phyloP scores from a whole-genome alignment of 73 alveolate genomes.

The Strombidium stylifer region DNA sequence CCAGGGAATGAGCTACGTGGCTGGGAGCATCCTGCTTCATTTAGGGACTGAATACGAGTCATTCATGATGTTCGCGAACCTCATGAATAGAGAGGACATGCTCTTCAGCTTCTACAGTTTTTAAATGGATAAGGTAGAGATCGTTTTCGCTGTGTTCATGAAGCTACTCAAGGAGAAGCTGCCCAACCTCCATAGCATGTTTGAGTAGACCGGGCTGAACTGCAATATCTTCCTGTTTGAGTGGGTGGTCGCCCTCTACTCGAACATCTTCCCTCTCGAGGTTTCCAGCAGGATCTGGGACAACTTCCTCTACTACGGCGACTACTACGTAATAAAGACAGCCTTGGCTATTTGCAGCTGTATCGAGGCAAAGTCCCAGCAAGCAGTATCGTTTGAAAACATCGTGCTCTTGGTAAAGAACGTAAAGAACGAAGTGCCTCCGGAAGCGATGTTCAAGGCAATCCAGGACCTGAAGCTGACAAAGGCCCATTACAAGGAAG shows the following conservation, averaged over 20 bases:
- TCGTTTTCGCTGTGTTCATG: conserved; percentile 44
- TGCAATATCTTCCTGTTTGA: conserved; percentile 56
- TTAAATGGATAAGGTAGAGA: conserved; percentile 50
- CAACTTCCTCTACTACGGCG: conserved; percentile 41
- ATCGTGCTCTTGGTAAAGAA: conserved; percentile 38
- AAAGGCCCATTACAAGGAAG: too few species aligned
- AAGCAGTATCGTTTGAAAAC: conserved; percentile 40
- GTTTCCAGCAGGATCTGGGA: conserved; percentile 57
- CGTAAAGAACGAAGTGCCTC: conserved; percentile 43
- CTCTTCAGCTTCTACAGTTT: conserved; percentile 47
- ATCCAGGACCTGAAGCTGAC: conserved; percentile 8
- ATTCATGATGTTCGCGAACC: conserved; percentile 43
- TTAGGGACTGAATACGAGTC: conserved; percentile 72
- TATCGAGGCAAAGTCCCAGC: conserved; percentile 24
- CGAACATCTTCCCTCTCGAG: conserved; percentile 50
- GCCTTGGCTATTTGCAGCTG: conserved; percentile 44
- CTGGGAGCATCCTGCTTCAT: conserved; percentile 78
- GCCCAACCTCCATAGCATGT: conserved; percentile 67
- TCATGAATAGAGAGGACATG: conserved; percentile 39
- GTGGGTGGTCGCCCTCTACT: conserved; percentile 59
- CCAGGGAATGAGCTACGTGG: conserved; percentile 87
- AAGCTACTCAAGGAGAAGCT: conserved; percentile 47
- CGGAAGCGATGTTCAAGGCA: conserved; percentile 22
- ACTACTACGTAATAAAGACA: conserved; percentile 36
- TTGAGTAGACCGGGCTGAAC: conserved; percentile 51